Conservation (phyloP, 495 filamentous ascomycete species). For the Penicillium macrosclerotiorum region DNA sequence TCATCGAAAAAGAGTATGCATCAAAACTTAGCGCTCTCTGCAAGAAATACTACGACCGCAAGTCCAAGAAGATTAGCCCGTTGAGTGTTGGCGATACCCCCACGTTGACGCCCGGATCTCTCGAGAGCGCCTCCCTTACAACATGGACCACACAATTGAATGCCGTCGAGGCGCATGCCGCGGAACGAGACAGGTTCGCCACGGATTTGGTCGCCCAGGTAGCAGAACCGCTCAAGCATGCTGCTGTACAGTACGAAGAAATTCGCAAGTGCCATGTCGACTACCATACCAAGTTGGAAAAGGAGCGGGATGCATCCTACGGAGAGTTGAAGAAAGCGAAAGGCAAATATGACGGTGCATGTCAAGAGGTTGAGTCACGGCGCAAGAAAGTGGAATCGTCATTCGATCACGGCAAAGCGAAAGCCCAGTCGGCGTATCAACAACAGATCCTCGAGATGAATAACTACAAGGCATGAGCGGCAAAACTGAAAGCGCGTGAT, state of each 20-base stretch:
- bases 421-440: constrained; percentile 86
- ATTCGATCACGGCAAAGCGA: constrained; percentile 77
- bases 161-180: constrained; percentile 81
- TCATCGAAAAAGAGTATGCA: constrained; percentile 95
- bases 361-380: constrained; percentile 91
- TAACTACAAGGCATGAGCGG: constrained; percentile 72
- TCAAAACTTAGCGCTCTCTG: constrained; percentile 80
- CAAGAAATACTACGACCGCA: constrained; percentile 96
- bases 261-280: constrained; percentile 88
- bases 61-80: constrained; percentile 81
- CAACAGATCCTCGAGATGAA: constrained; percentile 91
- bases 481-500: not conserved
- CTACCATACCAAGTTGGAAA: constrained; percentile 82
- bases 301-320: constrained; percentile 80
- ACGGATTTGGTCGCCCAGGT: constrained; percentile 72
- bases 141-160: constrained; percentile 95
- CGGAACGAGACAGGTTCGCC: constrained; percentile 82
- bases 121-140: constrained; percentile 93
- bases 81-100: constrained; percentile 94
- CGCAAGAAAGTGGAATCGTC: constrained; percentile 91
- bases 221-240: constrained; percentile 77
- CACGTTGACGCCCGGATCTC: constrained; percentile 86
- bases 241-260: constrained; percentile 78
- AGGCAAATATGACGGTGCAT: constrained; percentile 85
- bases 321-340: constrained; percentile 87